Evolutionary conservation across 225 moss, liverwort and hornwort genomes (phyloP), one percentile per base, ranked within the genome.

Genomic region (Thuidium tamariscinum): DNA sequence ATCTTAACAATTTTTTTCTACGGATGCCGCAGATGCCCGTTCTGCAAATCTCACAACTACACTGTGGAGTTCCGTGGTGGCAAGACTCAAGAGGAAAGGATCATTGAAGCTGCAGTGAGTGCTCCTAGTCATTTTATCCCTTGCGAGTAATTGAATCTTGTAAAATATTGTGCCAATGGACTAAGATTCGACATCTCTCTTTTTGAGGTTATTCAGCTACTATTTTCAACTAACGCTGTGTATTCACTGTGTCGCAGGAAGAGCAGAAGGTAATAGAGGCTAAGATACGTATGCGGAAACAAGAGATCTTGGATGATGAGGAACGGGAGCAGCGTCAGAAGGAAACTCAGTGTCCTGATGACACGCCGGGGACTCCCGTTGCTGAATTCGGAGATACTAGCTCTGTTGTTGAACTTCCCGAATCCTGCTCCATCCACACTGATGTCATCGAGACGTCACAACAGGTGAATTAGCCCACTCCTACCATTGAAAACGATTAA

Each of bases 211-310:
- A 18, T 46, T 79, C 37, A 64, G 49, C 17, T 71, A 41, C 36
- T 62, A n/a, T 19, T 83, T 67, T 62, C 29, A 56, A 74, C 17
- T 59, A 80, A 83, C 26, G 29, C 41, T 60, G 42, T 51, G 7
- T 37, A 42, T 74, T 54, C 11, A 10, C 17, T 22, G 20, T 75
- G 77, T 79, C 74, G 71, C 83, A 94, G 94, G 94, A 94, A 55
- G 94, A 94, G 83, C 94, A 94, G 83, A 94, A 92, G 81, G 85
- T 94, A 26, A 89, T 94, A 21, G 94, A 94, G 85, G 93, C 93
- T 6, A 93, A 93, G 85, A 93, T 93, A 72, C 91, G 94, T 15
- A 94, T 94, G 87, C 94, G 93, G 30, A 89, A 93, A 79, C 94
- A 92, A 71, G 94, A 94, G 83, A 85, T 91, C 16, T 79, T 91